Evolutionary conservation across 805 yeast species (phyloP), one percentile per base, ranked within the genome.

Genomic region (Monosporozyma aerobia): DNA sequence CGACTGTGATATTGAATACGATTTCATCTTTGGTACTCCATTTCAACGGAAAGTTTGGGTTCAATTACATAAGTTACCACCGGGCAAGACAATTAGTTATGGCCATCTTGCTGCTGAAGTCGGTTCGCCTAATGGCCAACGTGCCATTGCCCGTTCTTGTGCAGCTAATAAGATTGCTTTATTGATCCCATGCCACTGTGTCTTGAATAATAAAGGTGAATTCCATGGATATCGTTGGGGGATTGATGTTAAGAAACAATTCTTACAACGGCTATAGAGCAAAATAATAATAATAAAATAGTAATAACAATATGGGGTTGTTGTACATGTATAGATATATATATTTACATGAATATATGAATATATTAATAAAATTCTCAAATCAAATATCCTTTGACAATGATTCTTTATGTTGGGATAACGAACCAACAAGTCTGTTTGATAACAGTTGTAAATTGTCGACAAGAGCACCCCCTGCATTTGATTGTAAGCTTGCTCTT

Each of bases 101-200:
- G 54, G 65, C 3, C 56, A 61, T 27, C 51, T 75, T 7, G 76
- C 77, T 2, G 43, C 48, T 7, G 56, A 54, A 4, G 50, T 73
- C n/a, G 67, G 68, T 1, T 16, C 22, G 14, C 63, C 69, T 0
- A 63, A 56, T 0, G 64, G 70, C 11, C 63, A 66, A 27, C 61
- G 79, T 39, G 76, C 71, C 2, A 67, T 75, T 6, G 79, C 75
- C 0, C 65, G 67, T 43, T 73, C 76, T 2, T 69, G 74, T 47
- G 74, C 71, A 3, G 63, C 71, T 19, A 75, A 75, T 56, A 64
- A 63, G 27, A 56, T 75, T 10, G 73, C 77, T 2, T 46, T 74
- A 4, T 33, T 74, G 4, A 63, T 75, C 4, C 78, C 79, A 1
- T 75, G 79, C 57, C 78, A 75, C 58, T 59, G 77, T 48, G 73